Conservation (phyloP, 495 filamentous ascomycete genomes). For the Opeltia flavorubescens region DNA sequence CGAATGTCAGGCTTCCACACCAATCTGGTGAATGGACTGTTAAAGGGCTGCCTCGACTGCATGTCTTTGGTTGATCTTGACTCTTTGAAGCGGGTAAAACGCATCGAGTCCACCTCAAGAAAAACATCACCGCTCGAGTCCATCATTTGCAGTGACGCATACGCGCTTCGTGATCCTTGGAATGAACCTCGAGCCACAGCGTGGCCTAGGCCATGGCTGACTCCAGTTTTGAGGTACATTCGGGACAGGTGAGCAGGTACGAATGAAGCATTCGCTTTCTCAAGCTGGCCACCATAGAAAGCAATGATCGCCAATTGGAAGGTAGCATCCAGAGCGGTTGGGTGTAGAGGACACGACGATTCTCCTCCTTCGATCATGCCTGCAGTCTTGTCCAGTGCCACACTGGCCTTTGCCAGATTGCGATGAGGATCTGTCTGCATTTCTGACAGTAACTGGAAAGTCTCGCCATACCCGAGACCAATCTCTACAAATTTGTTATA, state of each 20-base stretch:
- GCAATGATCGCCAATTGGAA: conserved; percentile 15
- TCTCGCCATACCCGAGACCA: conserved; percentile 16
- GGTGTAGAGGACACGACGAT: conserved; percentile 16
- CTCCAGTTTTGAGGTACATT: not conserved
- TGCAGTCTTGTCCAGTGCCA: not conserved
- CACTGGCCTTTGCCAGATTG: conserved; percentile 8
- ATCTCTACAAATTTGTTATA: conserved; percentile 12
- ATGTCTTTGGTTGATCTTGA: not conserved
- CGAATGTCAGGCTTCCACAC: conserved; percentile 15
- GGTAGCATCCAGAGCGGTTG: conserved; percentile 16
- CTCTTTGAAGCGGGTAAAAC: not conserved
- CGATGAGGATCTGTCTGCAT: conserved; percentile 6
- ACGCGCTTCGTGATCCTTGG: not conserved
- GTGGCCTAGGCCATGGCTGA: not conserved
- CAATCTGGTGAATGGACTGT: not conserved
- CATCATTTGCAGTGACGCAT: not conserved
- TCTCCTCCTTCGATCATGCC: conserved; percentile 8
- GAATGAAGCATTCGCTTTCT: not conserved
- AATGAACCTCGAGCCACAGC: not conserved
- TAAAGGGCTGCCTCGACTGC: not conserved
- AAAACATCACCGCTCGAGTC: not conserved
- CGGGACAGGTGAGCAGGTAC: not conserved
- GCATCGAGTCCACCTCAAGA: not conserved
- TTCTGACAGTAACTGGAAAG: conserved; percentile 13
- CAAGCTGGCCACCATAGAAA: conserved; percentile 3